These are phyloP conservation scores for Eucalyptus camaldulensis DNA, from an alignment of 345 rosid species.

Conservation along the genomic window DNA sequence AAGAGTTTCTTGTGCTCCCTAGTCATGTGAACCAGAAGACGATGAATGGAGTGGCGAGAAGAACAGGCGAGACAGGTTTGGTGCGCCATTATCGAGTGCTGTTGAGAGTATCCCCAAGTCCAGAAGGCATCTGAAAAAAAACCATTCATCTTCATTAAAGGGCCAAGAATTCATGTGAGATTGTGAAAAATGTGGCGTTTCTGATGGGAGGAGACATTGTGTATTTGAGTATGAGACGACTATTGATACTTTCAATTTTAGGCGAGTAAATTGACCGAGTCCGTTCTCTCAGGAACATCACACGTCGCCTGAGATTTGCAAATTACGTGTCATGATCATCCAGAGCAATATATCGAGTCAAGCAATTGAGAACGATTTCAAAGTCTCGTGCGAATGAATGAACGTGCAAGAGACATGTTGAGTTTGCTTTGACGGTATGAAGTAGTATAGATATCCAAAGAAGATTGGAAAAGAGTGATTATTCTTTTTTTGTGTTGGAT, in stretches of 20 bases:
- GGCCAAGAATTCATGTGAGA: background rate
- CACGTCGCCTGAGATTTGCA: background rate
- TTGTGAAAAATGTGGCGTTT: background rate
- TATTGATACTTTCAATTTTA: background rate
- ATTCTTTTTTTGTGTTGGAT: background rate
- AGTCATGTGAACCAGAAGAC: background rate
- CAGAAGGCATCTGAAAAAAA: background rate
- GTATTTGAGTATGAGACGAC: background rate
- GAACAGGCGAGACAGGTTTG: background rate
- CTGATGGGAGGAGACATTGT: background rate
- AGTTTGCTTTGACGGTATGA: background rate
- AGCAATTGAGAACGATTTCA: background rate
- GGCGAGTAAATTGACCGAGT: background rate
- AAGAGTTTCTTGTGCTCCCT: background rate
- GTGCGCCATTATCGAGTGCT: background rate
- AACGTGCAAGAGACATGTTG: background rate
- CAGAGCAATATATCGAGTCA: background rate
- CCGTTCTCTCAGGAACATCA: background rate
- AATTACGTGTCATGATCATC: background rate
- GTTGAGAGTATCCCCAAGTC: background rate
- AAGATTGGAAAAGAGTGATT: background rate
- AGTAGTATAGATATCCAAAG: background rate
- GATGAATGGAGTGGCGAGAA: background rate
- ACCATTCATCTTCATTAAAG: background rate
- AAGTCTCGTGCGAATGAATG: background rate